A percentile compares a stretch with the other conserved stretches of the same genome.
Conservation (phyloP, 2,329 filamentous ascomycete species). For the Spiromastix sp. region DNA sequence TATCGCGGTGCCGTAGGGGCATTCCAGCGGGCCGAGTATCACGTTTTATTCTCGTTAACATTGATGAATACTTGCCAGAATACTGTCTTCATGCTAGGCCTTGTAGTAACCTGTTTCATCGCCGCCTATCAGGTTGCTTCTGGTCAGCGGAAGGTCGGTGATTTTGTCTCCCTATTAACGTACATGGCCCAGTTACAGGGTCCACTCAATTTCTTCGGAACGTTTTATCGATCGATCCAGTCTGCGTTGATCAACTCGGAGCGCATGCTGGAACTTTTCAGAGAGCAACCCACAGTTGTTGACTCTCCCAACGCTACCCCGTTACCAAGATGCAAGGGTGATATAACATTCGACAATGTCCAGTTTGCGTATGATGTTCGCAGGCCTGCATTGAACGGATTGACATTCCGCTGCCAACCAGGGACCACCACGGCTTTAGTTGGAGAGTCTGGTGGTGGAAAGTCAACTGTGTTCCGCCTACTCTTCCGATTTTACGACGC, state of each 20-base stretch:
- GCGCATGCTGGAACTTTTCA: constrained; percentile 89
- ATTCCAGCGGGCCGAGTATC: constrained; percentile 65
- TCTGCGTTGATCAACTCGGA: constrained; percentile 97
- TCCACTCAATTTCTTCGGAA: constrained; percentile 80
- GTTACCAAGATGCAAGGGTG: constrained; percentile 61
- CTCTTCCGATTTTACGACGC: constrained; percentile 96
- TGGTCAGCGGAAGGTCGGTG: constrained; percentile 54
- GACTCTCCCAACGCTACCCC: constrained; percentile 58
- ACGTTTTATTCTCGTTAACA: constrained; percentile 65
- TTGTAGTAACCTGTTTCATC: constrained; percentile 61
- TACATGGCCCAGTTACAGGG: constrained; percentile 73
- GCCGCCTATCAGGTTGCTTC: constrained; percentile 67
- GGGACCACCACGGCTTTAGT: constrained; percentile 94
- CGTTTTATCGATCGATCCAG: constrained; percentile 92
- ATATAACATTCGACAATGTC: constrained; percentile 79
- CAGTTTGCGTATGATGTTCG: constrained; percentile 83
- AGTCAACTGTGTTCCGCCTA: constrained; percentile 90
- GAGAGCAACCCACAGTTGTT: constrained; percentile 83
- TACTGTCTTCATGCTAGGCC: constrained; percentile 66
- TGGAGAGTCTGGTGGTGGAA: constrained; percentile 91
- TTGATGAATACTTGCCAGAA: constrained; percentile 75
- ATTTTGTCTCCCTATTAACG: constrained; percentile 63
- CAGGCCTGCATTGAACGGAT: constrained; percentile 70
- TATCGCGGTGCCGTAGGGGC: constrained; percentile 60
- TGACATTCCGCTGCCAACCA: constrained; percentile 75